Evolutionary conservation across 208 protist species (phyloP).

Genomic region (Leishmania major): DNA sequence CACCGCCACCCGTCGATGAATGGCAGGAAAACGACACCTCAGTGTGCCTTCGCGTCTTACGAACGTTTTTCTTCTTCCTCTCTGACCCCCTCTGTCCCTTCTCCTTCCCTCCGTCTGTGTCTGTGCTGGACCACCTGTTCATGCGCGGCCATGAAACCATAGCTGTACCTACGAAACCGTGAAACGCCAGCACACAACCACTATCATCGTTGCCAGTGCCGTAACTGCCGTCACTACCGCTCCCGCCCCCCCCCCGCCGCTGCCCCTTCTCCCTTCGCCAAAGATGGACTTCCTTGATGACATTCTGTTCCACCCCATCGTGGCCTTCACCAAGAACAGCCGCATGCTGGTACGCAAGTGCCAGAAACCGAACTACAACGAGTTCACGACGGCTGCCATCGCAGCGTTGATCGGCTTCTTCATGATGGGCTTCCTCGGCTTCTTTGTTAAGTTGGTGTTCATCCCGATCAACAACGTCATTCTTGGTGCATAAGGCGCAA

Average conservation of each 20-base stretch:
- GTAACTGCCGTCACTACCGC: not conserved
- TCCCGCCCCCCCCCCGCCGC: not conserved
- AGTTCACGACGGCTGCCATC: conserved; percentile 90
- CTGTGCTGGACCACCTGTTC: not conserved
- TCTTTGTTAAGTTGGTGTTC: conserved; percentile 96
- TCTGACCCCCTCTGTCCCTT: not conserved
- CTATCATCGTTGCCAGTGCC: not conserved
- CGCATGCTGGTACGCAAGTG: conserved; percentile 91
- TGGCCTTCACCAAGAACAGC: conserved; percentile 85
- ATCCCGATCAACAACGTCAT: conserved; percentile 97
- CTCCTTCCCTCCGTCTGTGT: not conserved
- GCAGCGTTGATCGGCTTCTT: conserved; percentile 92
- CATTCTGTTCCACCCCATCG: conserved; percentile 73
- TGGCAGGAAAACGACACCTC: not conserved
- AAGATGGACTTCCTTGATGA: conserved; percentile 90
- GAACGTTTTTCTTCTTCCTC: not conserved
- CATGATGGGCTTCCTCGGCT: conserved; percentile 96
- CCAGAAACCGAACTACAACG: conserved; percentile 93
- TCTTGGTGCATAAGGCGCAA: conserved; percentile 54
- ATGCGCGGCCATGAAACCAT: not conserved
- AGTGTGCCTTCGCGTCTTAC: not conserved
- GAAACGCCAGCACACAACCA: not conserved
- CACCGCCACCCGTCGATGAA: not conserved
- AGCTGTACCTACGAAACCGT: not conserved
- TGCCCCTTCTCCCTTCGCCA: conserved; percentile 1